These are phyloP conservation scores for Westerdykella ornata DNA, from an alignment of 2,329 filamentous ascomycete genomes.

Conservation along the genomic window DNA sequence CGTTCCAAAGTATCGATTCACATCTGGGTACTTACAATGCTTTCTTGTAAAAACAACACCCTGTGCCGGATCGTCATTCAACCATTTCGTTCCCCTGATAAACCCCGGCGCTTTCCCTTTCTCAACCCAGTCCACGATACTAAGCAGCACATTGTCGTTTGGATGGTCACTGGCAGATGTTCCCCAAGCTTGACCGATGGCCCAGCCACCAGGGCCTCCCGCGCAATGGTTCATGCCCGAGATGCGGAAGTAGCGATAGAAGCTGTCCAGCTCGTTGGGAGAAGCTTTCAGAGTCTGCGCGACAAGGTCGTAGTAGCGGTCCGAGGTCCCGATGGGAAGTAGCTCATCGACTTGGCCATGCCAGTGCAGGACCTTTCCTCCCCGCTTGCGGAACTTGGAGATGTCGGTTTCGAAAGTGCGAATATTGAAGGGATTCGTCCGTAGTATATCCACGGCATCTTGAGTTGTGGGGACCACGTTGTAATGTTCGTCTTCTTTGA, in stretches of 20 bases:
- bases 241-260: slow-evolving; percentile 49
- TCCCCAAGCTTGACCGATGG: slow-evolving; percentile 24
- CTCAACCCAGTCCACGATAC: slow-evolving; percentile 46
- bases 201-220: slow-evolving; percentile 44
- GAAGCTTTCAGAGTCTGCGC: slow-evolving; percentile 39
- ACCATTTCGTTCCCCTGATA: slow-evolving; percentile 26
- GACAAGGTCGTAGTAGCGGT: slow-evolving; percentile 46
- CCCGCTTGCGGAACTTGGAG: slow-evolving; percentile 31
- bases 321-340: slow-evolving; percentile 42
- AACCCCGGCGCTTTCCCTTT: slow-evolving; percentile 39
- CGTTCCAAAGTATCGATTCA: slow-evolving; percentile 29
- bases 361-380: slow-evolving; percentile 44
- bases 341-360: slow-evolving; percentile 42
- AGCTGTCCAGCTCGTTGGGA: slow-evolving; percentile 35
- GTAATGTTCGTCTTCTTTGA: slow-evolving; percentile 26
- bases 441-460: slow-evolving; percentile 36
- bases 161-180: slow-evolving; percentile 27
- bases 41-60: slow-evolving; percentile 30
- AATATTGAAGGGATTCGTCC: slow-evolving; percentile 35
- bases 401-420: slow-evolving; percentile 40
- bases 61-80: slow-evolving; percentile 22
- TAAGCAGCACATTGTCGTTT: slow-evolving; percentile 43
- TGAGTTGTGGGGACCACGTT: slow-evolving; percentile 40
- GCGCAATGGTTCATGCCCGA: slow-evolving; percentile 49
- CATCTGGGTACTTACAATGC: slow-evolving; percentile 35